A percentile compares a stretch with the other conserved stretches of the same genome.
phyloP scores from a whole-genome alignment of 2,329 filamentous ascomycete species.

The Penicillium sp. region DNA sequence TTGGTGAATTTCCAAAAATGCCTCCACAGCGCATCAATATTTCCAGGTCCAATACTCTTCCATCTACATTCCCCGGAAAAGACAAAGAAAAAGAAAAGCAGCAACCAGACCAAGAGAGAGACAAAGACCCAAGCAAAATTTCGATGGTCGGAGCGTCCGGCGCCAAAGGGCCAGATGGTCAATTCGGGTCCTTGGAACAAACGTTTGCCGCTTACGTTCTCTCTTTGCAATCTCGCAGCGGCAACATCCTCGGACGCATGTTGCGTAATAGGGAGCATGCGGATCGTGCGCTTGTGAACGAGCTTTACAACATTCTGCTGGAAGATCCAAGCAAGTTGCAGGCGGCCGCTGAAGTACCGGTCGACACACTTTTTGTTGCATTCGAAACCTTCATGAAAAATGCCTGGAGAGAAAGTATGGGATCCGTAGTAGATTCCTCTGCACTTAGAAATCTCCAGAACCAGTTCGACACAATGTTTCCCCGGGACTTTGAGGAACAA shows the following conservation, averaged over 20 bases:
- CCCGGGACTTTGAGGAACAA: constrained; percentile 49
- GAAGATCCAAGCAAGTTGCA: constrained; percentile 77
- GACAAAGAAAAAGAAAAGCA: constrained; percentile 35
- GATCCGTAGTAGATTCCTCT: constrained; percentile 68
- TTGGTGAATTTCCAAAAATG: constrained; percentile 43
- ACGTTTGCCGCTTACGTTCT: constrained; percentile 79
- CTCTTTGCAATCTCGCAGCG: constrained; percentile 75
- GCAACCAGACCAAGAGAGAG: constrained; percentile 21
- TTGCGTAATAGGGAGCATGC: constrained; percentile 64
- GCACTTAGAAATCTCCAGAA: constrained; percentile 67
- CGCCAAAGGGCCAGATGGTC: constrained; percentile 54
- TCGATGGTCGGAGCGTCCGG: constrained; percentile 50
- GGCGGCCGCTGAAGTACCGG: constrained; percentile 64
- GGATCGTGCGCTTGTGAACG: constrained; percentile 77
- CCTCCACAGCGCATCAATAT: constrained; percentile 30
- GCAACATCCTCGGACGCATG: constrained; percentile 73
- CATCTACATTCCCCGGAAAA: constrained; percentile 44
- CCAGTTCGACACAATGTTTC: constrained; percentile 39
- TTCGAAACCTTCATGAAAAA: constrained; percentile 90
- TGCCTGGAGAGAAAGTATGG: constrained; percentile 85
- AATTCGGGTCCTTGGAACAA: constrained; percentile 70
- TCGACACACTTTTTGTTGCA: constrained; percentile 81
- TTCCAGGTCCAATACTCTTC: constrained; percentile 41
- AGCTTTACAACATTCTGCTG: constrained; percentile 81
- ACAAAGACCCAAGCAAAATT: constrained; percentile 27